These are phyloP conservation scores for Candida hispaniensis DNA, from an alignment of 805 yeast species.

Conservation along the genomic window DNA sequence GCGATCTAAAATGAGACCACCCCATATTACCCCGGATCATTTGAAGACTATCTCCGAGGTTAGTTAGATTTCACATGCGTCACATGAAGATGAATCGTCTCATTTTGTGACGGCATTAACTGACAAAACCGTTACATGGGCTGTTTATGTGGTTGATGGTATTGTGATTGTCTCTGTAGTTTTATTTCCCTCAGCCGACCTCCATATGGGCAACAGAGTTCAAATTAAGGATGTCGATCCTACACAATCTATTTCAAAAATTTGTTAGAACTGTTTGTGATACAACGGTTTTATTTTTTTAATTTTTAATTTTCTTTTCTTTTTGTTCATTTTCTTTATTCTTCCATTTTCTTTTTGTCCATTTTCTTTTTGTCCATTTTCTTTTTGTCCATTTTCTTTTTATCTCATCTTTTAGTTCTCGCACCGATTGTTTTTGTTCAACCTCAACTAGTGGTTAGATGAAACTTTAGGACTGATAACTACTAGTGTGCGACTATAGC, in stretches of 20 bases:
- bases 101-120: too few species aligned
- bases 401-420: not conserved
- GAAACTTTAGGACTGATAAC: too few species aligned
- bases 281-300: not conserved
- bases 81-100: too few species aligned
- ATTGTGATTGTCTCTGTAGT: not conserved
- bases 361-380: not conserved
- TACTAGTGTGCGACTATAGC: too few species aligned
- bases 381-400: not conserved
- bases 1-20: too few species aligned
- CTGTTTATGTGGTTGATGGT: not conserved
- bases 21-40: too few species aligned
- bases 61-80: too few species aligned
- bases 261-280: not conserved
- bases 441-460: too few species aligned
- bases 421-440: too few species aligned
- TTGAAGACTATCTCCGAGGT: too few species aligned
- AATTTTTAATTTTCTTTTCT: not conserved
- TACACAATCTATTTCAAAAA: too few species aligned
- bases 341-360: not conserved
- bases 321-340: not conserved
- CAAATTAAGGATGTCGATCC: not conserved
- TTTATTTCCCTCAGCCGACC: not conserved
- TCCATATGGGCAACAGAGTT: not conserved
- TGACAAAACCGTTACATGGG: not conserved